A percentile compares a stretch with the other conserved stretches of the same genome.
Conservation (phyloP, 1,284 basidiomycete genomes). For the Ceratobasidium papillatum region DNA sequence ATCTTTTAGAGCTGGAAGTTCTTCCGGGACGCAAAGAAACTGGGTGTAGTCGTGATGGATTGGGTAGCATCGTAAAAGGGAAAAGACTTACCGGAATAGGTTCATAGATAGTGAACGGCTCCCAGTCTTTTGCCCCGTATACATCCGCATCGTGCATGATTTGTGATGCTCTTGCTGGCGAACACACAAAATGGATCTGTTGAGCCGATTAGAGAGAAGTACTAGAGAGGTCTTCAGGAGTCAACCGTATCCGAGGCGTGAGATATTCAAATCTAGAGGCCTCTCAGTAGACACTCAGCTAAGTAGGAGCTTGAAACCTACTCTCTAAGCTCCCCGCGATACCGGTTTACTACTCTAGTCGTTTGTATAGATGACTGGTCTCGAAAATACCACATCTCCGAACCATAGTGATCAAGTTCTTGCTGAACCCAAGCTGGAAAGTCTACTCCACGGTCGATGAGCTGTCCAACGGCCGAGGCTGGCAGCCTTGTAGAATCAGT, state of each 20-base stretch:
- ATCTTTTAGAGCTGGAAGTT: slow-evolving; percentile 70
- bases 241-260: slow-evolving; percentile 75
- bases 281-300: neutral
- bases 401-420: slow-evolving; percentile 69
- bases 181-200: slow-evolving; percentile 89
- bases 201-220: slow-evolving; percentile 65
- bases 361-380: slow-evolving; percentile 62
- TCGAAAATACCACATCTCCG: slow-evolving; percentile 82
- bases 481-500: slow-evolving; percentile 63
- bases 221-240: slow-evolving; percentile 68
- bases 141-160: slow-evolving; percentile 70
- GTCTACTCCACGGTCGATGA: slow-evolving; percentile 84
- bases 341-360: slow-evolving; percentile 82
- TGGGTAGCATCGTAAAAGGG: slow-evolving; percentile 43
- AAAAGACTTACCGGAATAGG: slow-evolving; percentile 75
- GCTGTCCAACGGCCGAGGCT: slow-evolving; percentile 72
- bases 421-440: slow-evolving; percentile 70
- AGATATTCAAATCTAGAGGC: slow-evolving; percentile 78
- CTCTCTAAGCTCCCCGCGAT: slow-evolving; percentile 77
- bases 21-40: slow-evolving; percentile 81
- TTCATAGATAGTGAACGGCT: slow-evolving; percentile 77
- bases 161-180: slow-evolving; percentile 71
- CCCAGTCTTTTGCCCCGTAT: slow-evolving; percentile 62
- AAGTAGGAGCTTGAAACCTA: slow-evolving; percentile 50
- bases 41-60: slow-evolving; percentile 52